phyloP scores from a whole-genome alignment of 2,329 filamentous ascomycete species.

The Colletotrichum australisinense region DNA sequence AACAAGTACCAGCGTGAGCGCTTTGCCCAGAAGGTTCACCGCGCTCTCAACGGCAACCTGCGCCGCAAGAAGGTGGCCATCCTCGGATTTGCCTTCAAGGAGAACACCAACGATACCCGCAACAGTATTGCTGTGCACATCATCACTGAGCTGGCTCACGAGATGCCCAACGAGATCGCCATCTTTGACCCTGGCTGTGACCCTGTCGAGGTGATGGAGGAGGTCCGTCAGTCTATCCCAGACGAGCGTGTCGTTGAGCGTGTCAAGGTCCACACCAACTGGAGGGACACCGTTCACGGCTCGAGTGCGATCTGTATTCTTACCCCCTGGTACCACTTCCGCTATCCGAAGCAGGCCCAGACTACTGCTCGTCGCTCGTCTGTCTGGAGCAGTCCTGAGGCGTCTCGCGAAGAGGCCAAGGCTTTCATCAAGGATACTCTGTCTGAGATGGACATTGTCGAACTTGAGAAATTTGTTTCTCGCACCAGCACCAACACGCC shows the following conservation, averaged over 20 bases:
- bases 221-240: constrained; percentile 60
- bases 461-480: constrained; percentile 40
- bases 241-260: constrained; percentile 68
- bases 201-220: constrained; percentile 59
- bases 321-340: constrained; percentile 66
- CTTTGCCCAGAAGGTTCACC: constrained; percentile 74
- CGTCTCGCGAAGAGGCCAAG: constrained; percentile 28
- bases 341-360: constrained; percentile 42
- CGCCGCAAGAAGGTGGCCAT: constrained; percentile 77
- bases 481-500: constrained; percentile 47
- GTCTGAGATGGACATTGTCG: constrained; percentile 44
- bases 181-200: constrained; percentile 76
- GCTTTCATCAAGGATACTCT: constrained; percentile 34
- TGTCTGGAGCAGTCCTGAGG: constrained; percentile 28
- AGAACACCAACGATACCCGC: constrained; percentile 80
- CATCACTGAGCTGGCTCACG: constrained; percentile 72
- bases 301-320: constrained; percentile 59
- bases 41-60: constrained; percentile 75
- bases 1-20: constrained; percentile 80
- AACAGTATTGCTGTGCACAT: constrained; percentile 78
- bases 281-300: constrained; percentile 36
- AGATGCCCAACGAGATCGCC: constrained; percentile 71
- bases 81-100: constrained; percentile 84
- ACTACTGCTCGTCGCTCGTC: constrained; percentile 32
- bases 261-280: constrained; percentile 63